A percentile compares a stretch with the other conserved stretches of the same genome.
These are phyloP conservation scores for Cerioporus squamosus DNA, from an alignment of 1,284 basidiomycete genomes.

Conservation along the genomic window DNA sequence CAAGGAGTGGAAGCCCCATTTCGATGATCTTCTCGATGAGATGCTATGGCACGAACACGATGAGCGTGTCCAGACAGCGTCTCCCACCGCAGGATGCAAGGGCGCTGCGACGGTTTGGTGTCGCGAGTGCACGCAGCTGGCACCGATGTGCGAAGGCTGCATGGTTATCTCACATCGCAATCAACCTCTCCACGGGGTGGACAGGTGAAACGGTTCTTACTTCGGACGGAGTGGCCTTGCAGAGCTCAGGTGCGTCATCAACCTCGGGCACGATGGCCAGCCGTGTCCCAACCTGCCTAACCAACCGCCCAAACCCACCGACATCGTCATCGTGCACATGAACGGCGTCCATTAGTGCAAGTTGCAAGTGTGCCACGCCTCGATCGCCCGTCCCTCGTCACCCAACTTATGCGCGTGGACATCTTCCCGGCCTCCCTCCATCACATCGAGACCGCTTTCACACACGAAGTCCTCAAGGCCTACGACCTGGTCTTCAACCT, in stretches of 20 bases:
- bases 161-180: neutral
- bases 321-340: neutral
- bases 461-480: neutral
- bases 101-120: neutral
- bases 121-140: neutral
- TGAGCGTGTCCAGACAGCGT: too few species aligned
- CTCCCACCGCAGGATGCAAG: neutral
- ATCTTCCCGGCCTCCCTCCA: neutral
- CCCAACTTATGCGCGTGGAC: neutral
- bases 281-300: too few species aligned
- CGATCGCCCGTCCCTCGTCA: neutral
- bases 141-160: neutral
- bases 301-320: neutral
- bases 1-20: too few species aligned
- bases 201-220: neutral
- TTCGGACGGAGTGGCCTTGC: neutral
- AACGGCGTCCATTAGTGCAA: neutral
- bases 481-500: neutral
- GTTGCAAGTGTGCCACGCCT: neutral
- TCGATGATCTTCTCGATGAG: too few species aligned
- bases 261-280: too few species aligned
- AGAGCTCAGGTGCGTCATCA: neutral
- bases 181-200: neutral
- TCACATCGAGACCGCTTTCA: constrained; percentile 1
- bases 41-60: too few species aligned